Evolutionary conservation across 768 basidiomycete species (phyloP).

Genomic region (Suillus spraguei): DNA sequence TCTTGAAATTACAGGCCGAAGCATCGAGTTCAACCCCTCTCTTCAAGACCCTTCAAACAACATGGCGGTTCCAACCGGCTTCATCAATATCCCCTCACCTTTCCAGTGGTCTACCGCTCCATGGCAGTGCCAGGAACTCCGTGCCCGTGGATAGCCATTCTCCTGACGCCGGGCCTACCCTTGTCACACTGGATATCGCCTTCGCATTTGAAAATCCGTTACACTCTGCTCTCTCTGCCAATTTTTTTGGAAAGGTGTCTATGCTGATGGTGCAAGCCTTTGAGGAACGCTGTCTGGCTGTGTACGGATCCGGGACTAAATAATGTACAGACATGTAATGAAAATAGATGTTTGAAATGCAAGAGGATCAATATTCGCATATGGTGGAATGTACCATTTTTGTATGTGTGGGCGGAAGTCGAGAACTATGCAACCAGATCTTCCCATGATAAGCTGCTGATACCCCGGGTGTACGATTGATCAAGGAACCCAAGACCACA

Average conservation of each 20-base stretch:
- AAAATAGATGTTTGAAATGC: conserved; percentile 1
- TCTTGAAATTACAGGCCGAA: conserved; percentile 52
- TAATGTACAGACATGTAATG: conserved; percentile 16
- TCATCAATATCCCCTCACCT: conserved; percentile 44
- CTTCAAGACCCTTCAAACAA: conserved; percentile 70
- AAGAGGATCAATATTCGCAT: background rate
- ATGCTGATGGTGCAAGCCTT: conserved; percentile 92
- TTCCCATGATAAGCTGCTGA: background rate
- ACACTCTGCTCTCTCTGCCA: conserved; percentile 78
- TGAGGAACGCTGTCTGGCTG: conserved; percentile 74
- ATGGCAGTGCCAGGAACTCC: conserved; percentile 6
- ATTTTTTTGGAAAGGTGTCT: conserved; percentile 87
- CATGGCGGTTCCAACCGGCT: conserved; percentile 73
- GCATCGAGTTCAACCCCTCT: conserved; percentile 72
- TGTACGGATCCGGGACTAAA: conserved; percentile 59
- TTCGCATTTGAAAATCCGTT: conserved; percentile 89
- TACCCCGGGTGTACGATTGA: background rate
- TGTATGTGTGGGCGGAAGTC: too few species aligned
- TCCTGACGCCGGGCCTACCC: conserved; percentile 52
- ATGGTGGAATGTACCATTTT: background rate
- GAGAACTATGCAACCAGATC: background rate
- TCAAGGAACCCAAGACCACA: background rate
- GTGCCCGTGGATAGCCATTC: conserved; percentile 1
- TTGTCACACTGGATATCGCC: conserved; percentile 81
- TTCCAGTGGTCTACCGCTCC: conserved; percentile 21